Conservation (phyloP, 306 rosid species). For the Medicago truncatula region MtrunA17r5.0-ANR NC_053046.1:18824501-18825000, state of each 20-base stretch:
- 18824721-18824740: constrained; percentile 74
- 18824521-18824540: constrained; percentile 93
- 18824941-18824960: not conserved
- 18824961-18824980: not conserved
- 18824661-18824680: constrained; percentile 34
- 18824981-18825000: not conserved
- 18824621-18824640: not conserved
- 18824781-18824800: constrained; percentile 26
- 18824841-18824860: not conserved
- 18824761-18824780: constrained; percentile 29
- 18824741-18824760: constrained; percentile 87
- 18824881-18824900: not conserved
- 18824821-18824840: constrained; percentile 4
- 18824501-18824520: constrained; percentile 86
- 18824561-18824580: constrained; percentile 66
- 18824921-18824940: not conserved
- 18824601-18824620: constrained; percentile 20
- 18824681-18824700: constrained; percentile 58
- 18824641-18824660: constrained; percentile 33
- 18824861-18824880: not conserved
- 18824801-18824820: not conserved
- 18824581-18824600: constrained; percentile 31
- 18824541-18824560: constrained; percentile 90
- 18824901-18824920: not conserved
- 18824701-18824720: constrained; percentile 68